phyloP scores from a whole-genome alignment of 805 yeast species.

The Jamesozyma rosinii region DNA sequence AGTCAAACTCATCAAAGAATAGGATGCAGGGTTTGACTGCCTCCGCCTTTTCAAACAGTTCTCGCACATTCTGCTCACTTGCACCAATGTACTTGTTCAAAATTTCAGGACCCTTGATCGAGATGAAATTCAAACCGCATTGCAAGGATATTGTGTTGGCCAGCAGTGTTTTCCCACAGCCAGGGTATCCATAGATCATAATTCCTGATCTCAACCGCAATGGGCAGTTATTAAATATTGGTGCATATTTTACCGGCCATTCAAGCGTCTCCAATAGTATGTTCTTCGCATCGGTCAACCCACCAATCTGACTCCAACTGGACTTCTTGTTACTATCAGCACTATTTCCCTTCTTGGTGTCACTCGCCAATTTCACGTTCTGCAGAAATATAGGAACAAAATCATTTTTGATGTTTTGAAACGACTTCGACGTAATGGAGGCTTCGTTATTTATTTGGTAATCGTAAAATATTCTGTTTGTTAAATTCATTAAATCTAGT shows the following conservation, averaged over 20 bases:
- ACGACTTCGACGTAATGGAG: slow-evolving; percentile 10
- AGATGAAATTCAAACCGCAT: slow-evolving; percentile 86
- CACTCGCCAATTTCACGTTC: slow-evolving; percentile 75
- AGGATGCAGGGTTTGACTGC: slow-evolving; percentile 89
- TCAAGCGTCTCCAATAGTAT: slow-evolving; percentile 79
- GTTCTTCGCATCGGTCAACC: slow-evolving; percentile 64
- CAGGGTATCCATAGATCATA: slow-evolving; percentile 88
- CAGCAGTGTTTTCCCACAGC: slow-evolving; percentile 89
- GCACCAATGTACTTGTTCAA: slow-evolving; percentile 95
- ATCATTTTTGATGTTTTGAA: slow-evolving; percentile 51
- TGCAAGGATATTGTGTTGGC: slow-evolving; percentile 92
- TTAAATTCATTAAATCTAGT: slow-evolving; percentile 61
- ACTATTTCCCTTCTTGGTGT: background rate
- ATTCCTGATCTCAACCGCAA: slow-evolving; percentile 83
- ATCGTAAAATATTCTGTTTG: slow-evolving; percentile 61
- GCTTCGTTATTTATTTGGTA: slow-evolving; percentile 6
- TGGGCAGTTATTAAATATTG: slow-evolving; percentile 85
- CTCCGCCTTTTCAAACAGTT: slow-evolving; percentile 86
- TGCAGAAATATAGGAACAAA: slow-evolving; percentile 75
- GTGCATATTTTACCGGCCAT: slow-evolving; percentile 96
- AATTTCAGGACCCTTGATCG: slow-evolving; percentile 92
- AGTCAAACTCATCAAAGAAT: slow-evolving; percentile 92
- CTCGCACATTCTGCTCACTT: slow-evolving; percentile 89
- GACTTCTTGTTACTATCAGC: slow-evolving; percentile 29
- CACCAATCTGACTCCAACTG: slow-evolving; percentile 87